These are phyloP conservation scores for Penicillium nordicum DNA, from an alignment of 2,329 filamentous ascomycete species.

Conservation along the genomic window DNA sequence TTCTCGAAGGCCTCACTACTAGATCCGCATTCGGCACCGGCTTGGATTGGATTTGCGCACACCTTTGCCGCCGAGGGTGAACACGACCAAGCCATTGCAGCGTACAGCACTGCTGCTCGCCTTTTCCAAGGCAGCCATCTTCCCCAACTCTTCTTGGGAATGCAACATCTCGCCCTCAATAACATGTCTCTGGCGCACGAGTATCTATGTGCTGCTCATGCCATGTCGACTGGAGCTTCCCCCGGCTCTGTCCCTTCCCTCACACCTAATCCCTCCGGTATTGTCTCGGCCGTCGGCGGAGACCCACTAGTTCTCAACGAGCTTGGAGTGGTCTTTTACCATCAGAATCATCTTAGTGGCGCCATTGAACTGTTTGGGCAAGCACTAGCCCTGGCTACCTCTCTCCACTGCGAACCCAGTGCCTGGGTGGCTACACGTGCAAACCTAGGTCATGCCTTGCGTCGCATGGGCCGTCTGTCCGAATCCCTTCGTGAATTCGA, in stretches of 20 bases:
- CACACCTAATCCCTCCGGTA: conserved; percentile 20
- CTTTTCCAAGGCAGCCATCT: conserved; percentile 96
- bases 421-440: conserved; percentile 81
- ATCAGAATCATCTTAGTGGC: conserved; percentile 73
- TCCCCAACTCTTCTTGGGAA: conserved; percentile 91
- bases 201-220: conserved; percentile 86
- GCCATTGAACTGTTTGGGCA: conserved; percentile 74
- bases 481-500: conserved; percentile 79
- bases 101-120: conserved; percentile 90
- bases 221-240: conserved; percentile 47
- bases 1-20: conserved; percentile 98
- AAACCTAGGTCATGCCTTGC: conserved; percentile 84
- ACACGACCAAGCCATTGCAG: conserved; percentile 95
- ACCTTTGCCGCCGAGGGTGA: conserved; percentile 97
- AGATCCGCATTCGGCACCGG: conserved; percentile 94
- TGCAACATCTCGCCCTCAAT: conserved; percentile 96
- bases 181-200: conserved; percentile 93
- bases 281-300: conserved; percentile 31
- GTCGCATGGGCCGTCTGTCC: conserved; percentile 65
- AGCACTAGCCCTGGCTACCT: conserved; percentile 71
- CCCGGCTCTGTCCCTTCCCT: conserved; percentile 29
- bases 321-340: conserved; percentile 92
- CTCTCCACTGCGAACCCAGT: conserved; percentile 76
- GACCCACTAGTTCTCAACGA: conserved; percentile 93
- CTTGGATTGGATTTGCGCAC: conserved; percentile 98